Evolutionary conservation across 2,329 filamentous ascomycete species (phyloP).

Genomic region (Aspergillus versicolor): DNA sequence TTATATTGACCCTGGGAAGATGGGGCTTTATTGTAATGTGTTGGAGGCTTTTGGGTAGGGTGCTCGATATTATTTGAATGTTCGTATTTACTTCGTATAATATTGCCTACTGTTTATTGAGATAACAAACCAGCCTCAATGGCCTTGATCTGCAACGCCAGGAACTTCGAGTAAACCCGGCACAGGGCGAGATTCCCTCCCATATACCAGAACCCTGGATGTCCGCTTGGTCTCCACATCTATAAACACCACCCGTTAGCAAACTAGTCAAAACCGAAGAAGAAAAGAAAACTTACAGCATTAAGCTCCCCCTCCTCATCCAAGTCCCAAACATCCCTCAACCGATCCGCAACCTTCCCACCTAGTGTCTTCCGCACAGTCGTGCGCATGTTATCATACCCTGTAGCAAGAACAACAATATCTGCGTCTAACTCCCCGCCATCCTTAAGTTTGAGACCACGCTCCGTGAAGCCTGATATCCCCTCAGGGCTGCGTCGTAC

Average conservation of each 20-base stretch:
- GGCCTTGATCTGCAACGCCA: slow-evolving; percentile 53
- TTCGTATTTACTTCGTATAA: no score
- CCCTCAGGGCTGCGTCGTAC: slow-evolving; percentile 58
- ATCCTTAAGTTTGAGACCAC: slow-evolving; percentile 52
- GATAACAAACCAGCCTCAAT: slow-evolving; percentile 39
- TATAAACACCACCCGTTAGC: not conserved
- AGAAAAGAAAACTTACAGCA: slow-evolving; percentile 31
- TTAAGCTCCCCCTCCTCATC: slow-evolving; percentile 57
- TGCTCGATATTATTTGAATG: not conserved
- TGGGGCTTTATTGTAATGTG: slow-evolving; percentile 6
- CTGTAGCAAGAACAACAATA: slow-evolving; percentile 63
- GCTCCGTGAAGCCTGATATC: slow-evolving; percentile 51
- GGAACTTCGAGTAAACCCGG: slow-evolving; percentile 57
- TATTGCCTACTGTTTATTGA: not conserved
- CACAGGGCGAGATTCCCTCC: slow-evolving; percentile 65
- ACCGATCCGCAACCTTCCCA: slow-evolving; percentile 57
- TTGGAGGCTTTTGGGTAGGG: not conserved
- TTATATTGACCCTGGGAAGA: slow-evolving; percentile 9
- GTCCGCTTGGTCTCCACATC: slow-evolving; percentile 59
- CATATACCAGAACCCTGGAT: slow-evolving; percentile 66
- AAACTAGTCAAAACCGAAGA: not conserved
- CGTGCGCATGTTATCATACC: slow-evolving; percentile 67
- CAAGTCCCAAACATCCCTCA: slow-evolving; percentile 61
- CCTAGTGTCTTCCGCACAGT: slow-evolving; percentile 63
- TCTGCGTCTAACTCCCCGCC: slow-evolving; percentile 60